Evolutionary conservation across 2,329 filamentous ascomycete genomes (phyloP).

Genomic region (Ophiostoma montium): DNA sequence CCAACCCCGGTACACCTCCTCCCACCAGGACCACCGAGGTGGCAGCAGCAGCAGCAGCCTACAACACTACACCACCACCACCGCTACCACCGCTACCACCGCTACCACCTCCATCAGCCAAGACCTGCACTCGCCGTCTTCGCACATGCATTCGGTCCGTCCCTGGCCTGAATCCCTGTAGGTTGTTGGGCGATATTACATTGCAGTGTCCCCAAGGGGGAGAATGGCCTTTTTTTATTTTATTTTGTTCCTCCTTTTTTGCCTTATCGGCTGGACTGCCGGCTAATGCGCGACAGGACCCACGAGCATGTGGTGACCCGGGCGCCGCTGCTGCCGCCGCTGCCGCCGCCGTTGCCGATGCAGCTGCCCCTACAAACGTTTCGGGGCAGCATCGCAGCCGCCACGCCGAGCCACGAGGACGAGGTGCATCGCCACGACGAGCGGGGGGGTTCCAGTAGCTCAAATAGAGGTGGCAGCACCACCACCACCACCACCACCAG

Average conservation of each 20-base stretch:
- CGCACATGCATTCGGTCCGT: conserved; percentile 11
- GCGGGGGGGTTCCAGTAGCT: not conserved
- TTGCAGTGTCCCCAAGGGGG: not conserved
- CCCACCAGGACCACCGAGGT: not conserved
- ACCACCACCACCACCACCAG: not conserved
- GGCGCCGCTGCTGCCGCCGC: not conserved
- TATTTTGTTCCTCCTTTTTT: not conserved
- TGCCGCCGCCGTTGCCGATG: no score
- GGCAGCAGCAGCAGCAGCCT: not conserved
- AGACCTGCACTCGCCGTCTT: conserved; percentile 2
- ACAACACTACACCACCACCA: not conserved
- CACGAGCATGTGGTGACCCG: conserved; percentile 6
- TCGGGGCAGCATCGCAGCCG: conserved; percentile 9
- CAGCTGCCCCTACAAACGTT: no score
- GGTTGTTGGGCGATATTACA: conserved; percentile 6
- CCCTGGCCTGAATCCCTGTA: conserved; percentile 12
- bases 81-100: not conserved
- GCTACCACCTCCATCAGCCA: not conserved
- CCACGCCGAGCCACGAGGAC: conserved; percentile 7
- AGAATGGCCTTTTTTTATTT: not conserved
- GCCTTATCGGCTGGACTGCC: no score
- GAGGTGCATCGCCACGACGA: conserved; percentile 4
- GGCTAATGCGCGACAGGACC: not conserved
- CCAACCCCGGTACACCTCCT: not conserved
- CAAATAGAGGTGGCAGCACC: not conserved